Base-by-base conservation (phyloP, 139 green algal genomes). In the Chlamydomonas sp. region DNA sequence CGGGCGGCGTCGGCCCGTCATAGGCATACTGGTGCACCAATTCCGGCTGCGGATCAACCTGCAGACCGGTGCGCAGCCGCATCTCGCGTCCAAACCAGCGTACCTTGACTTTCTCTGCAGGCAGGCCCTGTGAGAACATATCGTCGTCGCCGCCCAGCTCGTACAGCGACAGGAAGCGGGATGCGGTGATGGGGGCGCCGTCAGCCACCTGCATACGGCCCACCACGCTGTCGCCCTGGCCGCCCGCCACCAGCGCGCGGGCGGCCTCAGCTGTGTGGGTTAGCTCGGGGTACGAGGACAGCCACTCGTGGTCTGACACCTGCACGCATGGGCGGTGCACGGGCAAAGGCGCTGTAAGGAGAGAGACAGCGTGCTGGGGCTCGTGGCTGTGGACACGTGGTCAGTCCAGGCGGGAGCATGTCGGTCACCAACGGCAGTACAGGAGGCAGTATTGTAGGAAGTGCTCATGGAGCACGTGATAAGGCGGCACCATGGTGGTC, bases 81-180 rank as follows among this genome's bases (percentile, higher is more conserved):
- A 49, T 49, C 31, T 49, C 31, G 31, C 31, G 31, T 49, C 31
- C 31, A 49, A 49, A 49, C 31, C 31, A 49, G 3, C 79, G 31
- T 64, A 91, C 92, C 79, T 90, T 77, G 15, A 95, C 69, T 69
- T 92, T 84, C 1, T 84, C 82, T 12, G 92, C 82, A 3, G 73
- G 86, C 58, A 95, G 82, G 68, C 84, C 77, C 15, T 74, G 71
- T 16, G 72, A 91, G 82, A 97, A 97, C 90, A 96, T 95, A 79
- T 97, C 93, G 74, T 97, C 95, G 77, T 97, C 94, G 5, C 94
- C 94, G 15, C 84, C 83, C 12, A 49, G 61, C 0, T 77, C 69
- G 4, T 85, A 76, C 20, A 96, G 79, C 4, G 88, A 85, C 68
- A 93, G 78, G 60, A 89, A 91, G 9, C 94, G 89, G 0, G 85